A percentile compares a stretch with the other conserved stretches of the same genome.
Conservation (phyloP, 768 basidiomycete genomes). For the Boletus bicolor region DNA sequence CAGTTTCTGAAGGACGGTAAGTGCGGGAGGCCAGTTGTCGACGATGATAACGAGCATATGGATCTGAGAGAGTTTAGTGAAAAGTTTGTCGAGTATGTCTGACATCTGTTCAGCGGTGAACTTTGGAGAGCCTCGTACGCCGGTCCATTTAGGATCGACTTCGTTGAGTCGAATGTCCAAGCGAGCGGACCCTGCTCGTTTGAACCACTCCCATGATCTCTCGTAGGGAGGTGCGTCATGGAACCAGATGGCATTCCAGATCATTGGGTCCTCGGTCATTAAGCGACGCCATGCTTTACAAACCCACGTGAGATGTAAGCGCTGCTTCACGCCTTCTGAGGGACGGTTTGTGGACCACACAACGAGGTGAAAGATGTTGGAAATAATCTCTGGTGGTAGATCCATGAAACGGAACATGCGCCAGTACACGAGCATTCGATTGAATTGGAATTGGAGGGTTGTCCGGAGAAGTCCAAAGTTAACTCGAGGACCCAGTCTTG, state of each 20-base stretch:
- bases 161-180: constrained; percentile 65
- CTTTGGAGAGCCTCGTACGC: constrained; percentile 28
- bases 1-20: constrained; percentile 51
- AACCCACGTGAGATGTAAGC: constrained; percentile 55
- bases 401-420: constrained; percentile 55
- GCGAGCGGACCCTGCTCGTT: constrained; percentile 51
- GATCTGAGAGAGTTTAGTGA: constrained; percentile 53
- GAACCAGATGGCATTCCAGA: constrained; percentile 71
- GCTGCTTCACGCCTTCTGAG: constrained; percentile 34
- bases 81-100: constrained; percentile 47
- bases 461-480: constrained; percentile 4
- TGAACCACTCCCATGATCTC: constrained; percentile 54
- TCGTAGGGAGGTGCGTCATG: constrained; percentile 47
- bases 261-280: constrained; percentile 44
- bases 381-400: constrained; percentile 63
- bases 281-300: constrained; percentile 55
- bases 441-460: constrained; percentile 21
- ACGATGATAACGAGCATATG: constrained; percentile 58
- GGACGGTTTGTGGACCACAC: constrained; percentile 49
- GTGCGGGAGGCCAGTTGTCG: constrained; percentile 51
- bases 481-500: constrained; percentile 19
- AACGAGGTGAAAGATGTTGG: constrained; percentile 59
- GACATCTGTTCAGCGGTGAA: constrained; percentile 45
- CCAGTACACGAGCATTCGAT: constrained; percentile 32
- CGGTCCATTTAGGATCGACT: constrained; percentile 19